These are phyloP conservation scores for Marchantia polymorpha DNA, from an alignment of 225 moss, liverwort and hornwort species.

Conservation along the genomic window DNA sequence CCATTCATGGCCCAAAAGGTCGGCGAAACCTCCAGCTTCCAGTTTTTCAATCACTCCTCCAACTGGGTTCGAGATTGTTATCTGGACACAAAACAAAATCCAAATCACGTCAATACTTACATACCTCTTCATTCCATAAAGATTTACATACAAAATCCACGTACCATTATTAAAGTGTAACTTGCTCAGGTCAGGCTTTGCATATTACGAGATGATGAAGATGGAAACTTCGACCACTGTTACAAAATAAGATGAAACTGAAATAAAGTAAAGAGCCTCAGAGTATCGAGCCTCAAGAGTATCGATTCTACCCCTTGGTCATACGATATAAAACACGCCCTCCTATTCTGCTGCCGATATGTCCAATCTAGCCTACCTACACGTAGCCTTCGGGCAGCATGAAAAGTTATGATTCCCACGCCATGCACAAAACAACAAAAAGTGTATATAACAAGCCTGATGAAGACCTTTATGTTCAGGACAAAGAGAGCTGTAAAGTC, in stretches of 20 bases:
- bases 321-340: too few relatives aligned
- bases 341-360: too few relatives aligned
- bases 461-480: neutral
- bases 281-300: too few relatives aligned
- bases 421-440: neutral
- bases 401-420: neutral
- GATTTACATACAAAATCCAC: neutral
- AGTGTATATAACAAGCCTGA: neutral
- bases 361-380: too few relatives aligned
- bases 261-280: neutral
- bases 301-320: too few relatives aligned
- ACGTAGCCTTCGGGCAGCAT: neutral
- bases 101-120: neutral
- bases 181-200: neutral
- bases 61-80: slow-evolving; percentile 39
- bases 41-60: slow-evolving; percentile 29
- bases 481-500: neutral
- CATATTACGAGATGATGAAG: neutral
- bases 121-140: neutral
- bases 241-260: neutral
- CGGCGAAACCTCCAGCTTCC: slow-evolving; percentile 23
- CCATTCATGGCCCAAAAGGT: slow-evolving; percentile 40
- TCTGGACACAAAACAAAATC: slow-evolving; percentile 1
- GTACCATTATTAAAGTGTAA: neutral
- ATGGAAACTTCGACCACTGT: neutral